Evolutionary conservation across 192 early-diverging fungal species (phyloP).

Genomic region (Coemansia sp.): DNA sequence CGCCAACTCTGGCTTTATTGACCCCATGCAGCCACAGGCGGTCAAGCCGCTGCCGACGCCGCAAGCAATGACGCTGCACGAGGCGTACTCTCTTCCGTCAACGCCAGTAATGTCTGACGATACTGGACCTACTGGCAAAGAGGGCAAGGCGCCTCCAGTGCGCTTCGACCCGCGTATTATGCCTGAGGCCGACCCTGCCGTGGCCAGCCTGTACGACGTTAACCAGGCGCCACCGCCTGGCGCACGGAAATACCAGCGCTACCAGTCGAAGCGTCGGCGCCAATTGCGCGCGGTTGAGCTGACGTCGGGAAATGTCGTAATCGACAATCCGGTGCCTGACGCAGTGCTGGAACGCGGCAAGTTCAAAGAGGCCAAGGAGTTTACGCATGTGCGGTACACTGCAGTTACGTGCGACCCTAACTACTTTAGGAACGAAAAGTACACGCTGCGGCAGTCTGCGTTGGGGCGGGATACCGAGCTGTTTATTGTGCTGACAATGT

Average conservation of each 20-base stretch:
- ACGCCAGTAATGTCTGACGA: constrained; percentile 42
- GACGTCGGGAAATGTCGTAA: constrained; percentile 67
- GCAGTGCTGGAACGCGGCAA: constrained; percentile 56
- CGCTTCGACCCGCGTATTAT: constrained; percentile 50
- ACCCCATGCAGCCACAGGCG: constrained; percentile 20
- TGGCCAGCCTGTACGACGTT: constrained; percentile 46
- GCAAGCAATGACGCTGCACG: constrained; percentile 37
- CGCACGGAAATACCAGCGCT: constrained; percentile 48
- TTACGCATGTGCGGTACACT: constrained; percentile 93
- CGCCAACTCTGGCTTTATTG: constrained; percentile 11
- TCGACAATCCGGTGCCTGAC: constrained; percentile 69
- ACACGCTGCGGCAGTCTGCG: constrained; percentile 75
- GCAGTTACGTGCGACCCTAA: constrained; percentile 85
- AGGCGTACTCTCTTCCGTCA: constrained; percentile 38
- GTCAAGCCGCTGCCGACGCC: constrained; percentile 49
- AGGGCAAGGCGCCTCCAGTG: constrained; percentile 1
- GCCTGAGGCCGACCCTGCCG: constrained; percentile 38
- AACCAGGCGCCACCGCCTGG: constrained; percentile 43
- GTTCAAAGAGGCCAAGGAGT: constrained; percentile 66
- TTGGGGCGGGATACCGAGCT: constrained; percentile 77
- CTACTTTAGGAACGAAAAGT: constrained; percentile 70
- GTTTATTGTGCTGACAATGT: constrained; percentile 93
- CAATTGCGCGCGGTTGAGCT: constrained; percentile 59
- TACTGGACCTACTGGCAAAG: constrained; percentile 7
- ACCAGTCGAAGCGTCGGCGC: constrained; percentile 51